Evolutionary conservation across 495 filamentous ascomycete species (phyloP).

Genomic region (Cryomyces antarcticus): DNA sequence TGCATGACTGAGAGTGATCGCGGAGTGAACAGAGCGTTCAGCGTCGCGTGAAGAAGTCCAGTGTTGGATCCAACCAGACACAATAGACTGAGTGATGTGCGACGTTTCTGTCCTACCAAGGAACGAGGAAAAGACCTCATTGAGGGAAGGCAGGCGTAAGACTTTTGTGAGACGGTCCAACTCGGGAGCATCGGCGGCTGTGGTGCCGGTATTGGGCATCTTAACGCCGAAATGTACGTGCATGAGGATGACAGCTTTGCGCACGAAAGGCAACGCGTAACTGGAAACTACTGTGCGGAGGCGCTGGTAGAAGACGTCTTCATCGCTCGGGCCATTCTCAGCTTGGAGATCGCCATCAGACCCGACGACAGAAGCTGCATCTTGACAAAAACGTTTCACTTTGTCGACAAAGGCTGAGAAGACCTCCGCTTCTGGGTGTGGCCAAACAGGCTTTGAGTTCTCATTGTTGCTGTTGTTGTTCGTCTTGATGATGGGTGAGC

Average conservation of each 20-base stretch:
- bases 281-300: conserved; percentile 39
- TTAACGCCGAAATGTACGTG: conserved; percentile 78
- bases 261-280: conserved; percentile 77
- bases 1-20: conserved; percentile 49
- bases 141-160: conserved; percentile 55
- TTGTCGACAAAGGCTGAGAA: neutral
- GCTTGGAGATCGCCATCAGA: no score
- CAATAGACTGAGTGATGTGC: conserved; percentile 27
- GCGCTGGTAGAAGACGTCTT: conserved; percentile 1
- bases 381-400: neutral
- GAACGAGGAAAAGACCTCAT: conserved; percentile 48
- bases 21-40: neutral
- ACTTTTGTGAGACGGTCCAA: conserved; percentile 59
- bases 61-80: conserved; percentile 66
- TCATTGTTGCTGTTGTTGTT: neutral
- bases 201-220: conserved; percentile 54
- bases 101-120: conserved; percentile 4
- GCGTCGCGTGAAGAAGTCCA: conserved; percentile 12
- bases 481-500: neutral
- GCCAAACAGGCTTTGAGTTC: neutral
- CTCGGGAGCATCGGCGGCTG: conserved; percentile 26
- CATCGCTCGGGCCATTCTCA: neutral
- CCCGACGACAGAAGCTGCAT: neutral
- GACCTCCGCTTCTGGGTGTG: neutral
- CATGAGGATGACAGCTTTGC: conserved; percentile 66